Percentiles rank a stretch among this genome's conserved stretches.
These are phyloP conservation scores for Colletotrichum sp. DNA, from an alignment of 2,329 filamentous ascomycete genomes.

Conservation along the genomic window DNA sequence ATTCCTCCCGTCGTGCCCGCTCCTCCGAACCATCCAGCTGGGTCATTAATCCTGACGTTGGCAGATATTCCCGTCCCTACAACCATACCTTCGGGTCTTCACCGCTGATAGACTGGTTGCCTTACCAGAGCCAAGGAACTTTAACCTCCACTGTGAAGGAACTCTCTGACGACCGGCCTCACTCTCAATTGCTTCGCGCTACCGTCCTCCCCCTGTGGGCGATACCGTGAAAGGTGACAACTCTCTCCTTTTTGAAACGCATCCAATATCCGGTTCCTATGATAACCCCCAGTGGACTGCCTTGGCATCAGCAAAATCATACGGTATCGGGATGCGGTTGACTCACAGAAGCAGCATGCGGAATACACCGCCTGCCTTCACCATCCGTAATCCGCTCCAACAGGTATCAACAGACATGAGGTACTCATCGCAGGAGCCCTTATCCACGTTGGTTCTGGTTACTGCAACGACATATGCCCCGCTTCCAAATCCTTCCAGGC, in stretches of 20 bases:
- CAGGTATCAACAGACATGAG: neutral
- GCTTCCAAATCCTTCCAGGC: neutral
- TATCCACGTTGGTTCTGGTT: neutral
- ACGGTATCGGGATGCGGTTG: neutral
- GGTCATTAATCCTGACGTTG: neutral
- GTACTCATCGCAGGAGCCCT: neutral
- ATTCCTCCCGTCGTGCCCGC: neutral
- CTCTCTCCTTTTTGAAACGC: neutral
- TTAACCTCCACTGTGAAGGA: neutral
- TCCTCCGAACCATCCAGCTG: slow-evolving; percentile 11
- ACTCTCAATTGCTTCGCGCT: neutral
- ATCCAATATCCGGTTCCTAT: neutral
- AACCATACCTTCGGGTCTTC: neutral
- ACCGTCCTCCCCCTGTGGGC: neutral
- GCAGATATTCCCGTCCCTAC: neutral
- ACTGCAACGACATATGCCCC: neutral
- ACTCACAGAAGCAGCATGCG: neutral
- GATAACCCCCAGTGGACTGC: neutral
- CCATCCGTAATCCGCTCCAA: neutral
- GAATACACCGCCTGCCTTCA: neutral
- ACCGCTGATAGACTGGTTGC: neutral
- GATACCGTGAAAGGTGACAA: neutral
- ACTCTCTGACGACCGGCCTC: neutral
- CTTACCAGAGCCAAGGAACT: neutral
- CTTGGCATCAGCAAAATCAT: neutral